phyloP scores from a whole-genome alignment of 352 stramenopile genomes.

The Pythium folliculosum region DNA sequence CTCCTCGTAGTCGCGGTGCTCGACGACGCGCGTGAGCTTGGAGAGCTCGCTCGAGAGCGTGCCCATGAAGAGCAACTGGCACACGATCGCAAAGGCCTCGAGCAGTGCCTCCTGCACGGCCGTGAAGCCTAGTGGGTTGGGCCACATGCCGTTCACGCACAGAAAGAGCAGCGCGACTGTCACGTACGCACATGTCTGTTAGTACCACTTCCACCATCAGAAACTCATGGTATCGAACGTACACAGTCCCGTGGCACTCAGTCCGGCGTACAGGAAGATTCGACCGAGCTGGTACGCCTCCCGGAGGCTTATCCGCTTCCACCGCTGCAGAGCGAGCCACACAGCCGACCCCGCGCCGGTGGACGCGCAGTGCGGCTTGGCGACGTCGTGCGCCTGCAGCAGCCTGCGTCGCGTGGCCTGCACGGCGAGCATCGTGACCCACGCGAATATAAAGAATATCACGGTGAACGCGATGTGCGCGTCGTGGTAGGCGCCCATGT shows the following conservation, averaged over 20 bases:
- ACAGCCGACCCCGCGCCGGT: conserved; percentile 22
- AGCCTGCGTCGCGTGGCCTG: conserved; percentile 45
- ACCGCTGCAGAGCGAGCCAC: conserved; percentile 40
- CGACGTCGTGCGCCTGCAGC: conserved; percentile 39
- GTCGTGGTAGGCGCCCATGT: conserved; percentile 78
- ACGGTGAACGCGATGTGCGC: conserved; percentile 73
- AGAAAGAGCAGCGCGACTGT: conserved; percentile 77
- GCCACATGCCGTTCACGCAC: conserved; percentile 79
- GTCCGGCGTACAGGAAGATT: conserved; percentile 46
- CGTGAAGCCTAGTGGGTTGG: conserved; percentile 80
- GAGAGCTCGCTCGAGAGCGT: conserved; percentile 78
- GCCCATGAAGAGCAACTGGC: conserved; percentile 87
- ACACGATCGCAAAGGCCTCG: conserved; percentile 82
- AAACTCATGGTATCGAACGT: conserved; percentile 11
- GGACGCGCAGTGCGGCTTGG: conserved; percentile 22
- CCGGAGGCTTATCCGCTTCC: conserved; percentile 50
- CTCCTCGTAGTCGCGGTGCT: conserved; percentile 62
- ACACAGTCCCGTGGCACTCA: conserved; percentile 72
- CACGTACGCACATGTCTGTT: not conserved
- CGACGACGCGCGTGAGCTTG: conserved; percentile 55
- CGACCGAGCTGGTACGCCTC: conserved; percentile 54
- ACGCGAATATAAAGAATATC: conserved; percentile 75
- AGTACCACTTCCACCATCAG: not conserved
- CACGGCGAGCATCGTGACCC: conserved; percentile 61
- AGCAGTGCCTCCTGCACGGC: conserved; percentile 82